Evolutionary conservation across 2,329 filamentous ascomycete species (phyloP).

Genomic region (Zalaria obscura): DNA sequence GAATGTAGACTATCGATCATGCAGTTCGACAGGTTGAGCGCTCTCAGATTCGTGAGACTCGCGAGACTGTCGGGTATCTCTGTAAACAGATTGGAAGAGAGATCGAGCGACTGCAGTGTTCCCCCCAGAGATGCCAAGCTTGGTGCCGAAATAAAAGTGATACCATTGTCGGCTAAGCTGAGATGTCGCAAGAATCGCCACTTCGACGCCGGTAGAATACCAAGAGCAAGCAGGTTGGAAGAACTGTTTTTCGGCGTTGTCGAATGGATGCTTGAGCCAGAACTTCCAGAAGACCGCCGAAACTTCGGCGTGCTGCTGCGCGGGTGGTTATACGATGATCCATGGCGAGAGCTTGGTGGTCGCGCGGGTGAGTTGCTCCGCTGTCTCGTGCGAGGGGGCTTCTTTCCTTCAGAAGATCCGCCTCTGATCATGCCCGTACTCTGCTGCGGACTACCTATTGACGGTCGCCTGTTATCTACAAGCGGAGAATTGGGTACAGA

Average conservation of each 20-base stretch:
- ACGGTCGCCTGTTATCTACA: constrained; percentile 30
- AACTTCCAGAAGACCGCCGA: constrained; percentile 82
- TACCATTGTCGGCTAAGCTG: constrained; percentile 78
- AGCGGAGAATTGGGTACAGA: constrained; percentile 56
- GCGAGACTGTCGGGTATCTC: constrained; percentile 87
- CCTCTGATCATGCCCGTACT: constrained; percentile 33
- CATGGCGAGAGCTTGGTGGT: constrained; percentile 60
- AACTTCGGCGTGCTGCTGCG: constrained; percentile 59
- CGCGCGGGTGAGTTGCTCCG: constrained; percentile 72
- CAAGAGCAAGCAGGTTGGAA: constrained; percentile 59
- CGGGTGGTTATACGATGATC: constrained; percentile 51
- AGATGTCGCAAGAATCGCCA: constrained; percentile 92
- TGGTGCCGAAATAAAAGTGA: constrained; percentile 62
- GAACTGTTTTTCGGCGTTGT: constrained; percentile 50
- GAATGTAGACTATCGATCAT: constrained; percentile 95
- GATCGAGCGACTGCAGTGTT: constrained; percentile 79
- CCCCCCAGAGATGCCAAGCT: constrained; percentile 73
- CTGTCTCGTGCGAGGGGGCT: constrained; percentile 30
- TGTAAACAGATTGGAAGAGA: constrained; percentile 86
- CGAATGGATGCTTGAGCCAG: constrained; percentile 58
- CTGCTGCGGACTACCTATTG: constrained; percentile 34
- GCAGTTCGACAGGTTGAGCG: constrained; percentile 86
- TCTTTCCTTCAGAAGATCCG: constrained; percentile 38
- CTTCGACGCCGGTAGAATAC: constrained; percentile 67
- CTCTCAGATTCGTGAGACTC: constrained; percentile 72